These are phyloP conservation scores for Mycosphaerelloides madeirae DNA, from an alignment of 2,329 filamentous ascomycete species.

Conservation along the genomic window DNA sequence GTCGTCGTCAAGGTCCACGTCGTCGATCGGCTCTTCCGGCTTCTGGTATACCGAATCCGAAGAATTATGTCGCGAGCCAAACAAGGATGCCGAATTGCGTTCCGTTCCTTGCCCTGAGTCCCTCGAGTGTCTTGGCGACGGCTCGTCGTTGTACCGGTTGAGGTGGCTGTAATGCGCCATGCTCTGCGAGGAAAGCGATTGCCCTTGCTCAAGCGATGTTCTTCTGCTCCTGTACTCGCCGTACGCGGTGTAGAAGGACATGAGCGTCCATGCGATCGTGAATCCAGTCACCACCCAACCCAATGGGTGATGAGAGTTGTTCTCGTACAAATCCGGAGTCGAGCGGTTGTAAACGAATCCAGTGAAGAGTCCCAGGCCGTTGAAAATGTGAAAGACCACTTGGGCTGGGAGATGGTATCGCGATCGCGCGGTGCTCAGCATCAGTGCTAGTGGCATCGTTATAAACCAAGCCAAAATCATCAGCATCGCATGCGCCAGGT, in stretches of 20 bases:
- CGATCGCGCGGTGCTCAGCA: conserved; percentile 79
- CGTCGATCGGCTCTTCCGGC: conserved; percentile 13
- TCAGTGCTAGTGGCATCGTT: conserved; percentile 69
- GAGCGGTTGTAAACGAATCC: conserved; percentile 70
- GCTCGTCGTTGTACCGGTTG: conserved; percentile 21
- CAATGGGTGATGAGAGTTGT: conserved; percentile 82
- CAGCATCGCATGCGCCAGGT: conserved; percentile 64
- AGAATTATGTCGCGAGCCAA: conserved; percentile 30
- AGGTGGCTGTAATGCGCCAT: conserved; percentile 30
- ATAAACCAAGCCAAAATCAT: conserved; percentile 71
- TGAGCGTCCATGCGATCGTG: conserved; percentile 62
- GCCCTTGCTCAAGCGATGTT: conserved; percentile 6
- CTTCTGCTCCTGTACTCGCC: conserved; percentile 15
- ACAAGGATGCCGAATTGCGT: conserved; percentile 24
- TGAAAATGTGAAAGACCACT: conserved; percentile 47
- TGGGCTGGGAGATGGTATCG: conserved; percentile 67
- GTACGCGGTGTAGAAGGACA: conserved; percentile 62
- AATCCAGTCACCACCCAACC: conserved; percentile 80
- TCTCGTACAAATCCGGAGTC: conserved; percentile 80
- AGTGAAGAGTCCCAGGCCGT: conserved; percentile 57
- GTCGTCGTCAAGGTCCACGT: conserved; percentile 39
- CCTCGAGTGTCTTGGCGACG: conserved; percentile 35
- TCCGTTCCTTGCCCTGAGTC: conserved; percentile 35
- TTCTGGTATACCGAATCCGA: conserved; percentile 26
- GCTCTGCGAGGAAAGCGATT: conserved; percentile 8